These are phyloP conservation scores for Hyaloscypha finlandica DNA, from an alignment of 495 filamentous ascomycete genomes.

Conservation along the genomic window DNA sequence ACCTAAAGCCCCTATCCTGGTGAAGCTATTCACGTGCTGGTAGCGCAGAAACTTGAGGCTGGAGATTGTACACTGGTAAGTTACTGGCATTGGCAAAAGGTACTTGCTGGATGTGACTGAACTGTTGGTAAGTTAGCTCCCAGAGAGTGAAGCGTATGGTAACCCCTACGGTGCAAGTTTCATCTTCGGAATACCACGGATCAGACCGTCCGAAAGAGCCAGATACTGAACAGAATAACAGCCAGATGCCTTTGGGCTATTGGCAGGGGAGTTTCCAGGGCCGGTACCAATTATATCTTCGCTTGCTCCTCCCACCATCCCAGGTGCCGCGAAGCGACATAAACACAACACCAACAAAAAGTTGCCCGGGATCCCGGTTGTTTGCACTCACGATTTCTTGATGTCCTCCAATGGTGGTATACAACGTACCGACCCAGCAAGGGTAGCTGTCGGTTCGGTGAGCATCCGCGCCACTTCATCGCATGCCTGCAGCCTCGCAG, in stretches of 20 bases:
- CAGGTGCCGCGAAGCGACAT: neutral
- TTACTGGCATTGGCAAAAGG: neutral
- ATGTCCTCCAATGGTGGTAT: neutral
- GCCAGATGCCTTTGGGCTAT: neutral
- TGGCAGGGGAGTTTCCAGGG: neutral
- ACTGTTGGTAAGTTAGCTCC: neutral
- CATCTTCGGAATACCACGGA: neutral
- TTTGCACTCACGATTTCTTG: neutral
- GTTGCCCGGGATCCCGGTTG: neutral
- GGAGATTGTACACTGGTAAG: neutral
- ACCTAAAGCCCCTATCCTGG: neutral
- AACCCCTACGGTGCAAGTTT: neutral
- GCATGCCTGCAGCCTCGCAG: conserved; percentile 6
- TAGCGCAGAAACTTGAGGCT: neutral
- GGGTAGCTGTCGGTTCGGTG: neutral
- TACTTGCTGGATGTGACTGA: neutral
- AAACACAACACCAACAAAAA: neutral
- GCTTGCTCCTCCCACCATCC: neutral
- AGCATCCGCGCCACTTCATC: conserved; percentile 1
- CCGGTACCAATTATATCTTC: neutral
- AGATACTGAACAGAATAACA: neutral
- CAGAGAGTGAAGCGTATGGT: neutral
- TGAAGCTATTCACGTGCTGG: neutral
- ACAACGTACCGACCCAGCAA: neutral
- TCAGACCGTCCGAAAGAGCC: neutral